phyloP scores from a whole-genome alignment of 768 basidiomycete species.

The Psilocybe subaeruginosa region DNA sequence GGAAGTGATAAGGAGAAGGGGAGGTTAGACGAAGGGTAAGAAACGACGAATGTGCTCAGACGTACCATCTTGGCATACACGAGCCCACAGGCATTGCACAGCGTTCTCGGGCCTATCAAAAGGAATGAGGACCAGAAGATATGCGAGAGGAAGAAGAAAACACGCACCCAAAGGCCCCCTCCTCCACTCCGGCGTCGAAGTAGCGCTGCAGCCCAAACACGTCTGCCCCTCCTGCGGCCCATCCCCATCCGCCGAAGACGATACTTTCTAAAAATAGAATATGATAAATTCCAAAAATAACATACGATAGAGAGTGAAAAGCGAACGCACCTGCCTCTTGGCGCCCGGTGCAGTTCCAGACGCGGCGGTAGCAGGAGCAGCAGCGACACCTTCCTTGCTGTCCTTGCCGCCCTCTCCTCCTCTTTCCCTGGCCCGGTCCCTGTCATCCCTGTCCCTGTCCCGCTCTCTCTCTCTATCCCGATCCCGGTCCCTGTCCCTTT shows the following conservation, averaged over 20 bases:
- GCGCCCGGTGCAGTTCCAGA: constrained; percentile 1
- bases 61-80: constrained; percentile 16
- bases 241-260: constrained; percentile 34
- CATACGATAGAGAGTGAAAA: neutral
- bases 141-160: too few relatives aligned
- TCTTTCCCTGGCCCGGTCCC: neutral
- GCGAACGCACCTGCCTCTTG: constrained; percentile 21
- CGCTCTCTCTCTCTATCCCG: neutral
- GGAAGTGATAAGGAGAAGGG: neutral
- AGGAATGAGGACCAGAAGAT: too few relatives aligned
- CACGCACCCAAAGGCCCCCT: constrained; percentile 76
- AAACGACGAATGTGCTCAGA: neutral
- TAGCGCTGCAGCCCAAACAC: constrained; percentile 81
- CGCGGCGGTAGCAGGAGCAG: neutral
- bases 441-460: neutral
- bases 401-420: constrained; percentile 10
- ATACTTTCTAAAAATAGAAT: constrained; percentile 27
- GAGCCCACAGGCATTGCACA: constrained; percentile 17
- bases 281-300: neutral
- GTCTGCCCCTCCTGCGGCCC: constrained; percentile 64
- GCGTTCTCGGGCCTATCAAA: constrained; percentile 10
- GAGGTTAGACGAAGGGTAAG: neutral
- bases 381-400: neutral
- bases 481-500: neutral
- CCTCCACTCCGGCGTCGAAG: constrained; percentile 88